Evolutionary conservation across 176 grass and related monocot genomes (phyloP), one percentile per base, ranked within the genome.

Genomic region (Carex littledalei): DNA sequence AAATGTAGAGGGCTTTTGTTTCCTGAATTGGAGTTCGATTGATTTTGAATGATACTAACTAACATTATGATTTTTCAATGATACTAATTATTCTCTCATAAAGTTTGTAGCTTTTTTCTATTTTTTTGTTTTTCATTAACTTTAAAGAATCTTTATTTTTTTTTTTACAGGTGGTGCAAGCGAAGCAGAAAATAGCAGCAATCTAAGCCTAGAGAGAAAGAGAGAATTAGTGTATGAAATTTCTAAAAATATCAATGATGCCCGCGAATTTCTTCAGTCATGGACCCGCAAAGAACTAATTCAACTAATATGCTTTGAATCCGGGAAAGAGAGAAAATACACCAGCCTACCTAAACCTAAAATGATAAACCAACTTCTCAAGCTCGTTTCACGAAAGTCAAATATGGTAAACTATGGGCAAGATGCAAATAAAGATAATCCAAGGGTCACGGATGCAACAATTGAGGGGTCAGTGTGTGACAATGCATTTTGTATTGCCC

Each of bases 271-370:
- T 89, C 90, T 98, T 75, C 92, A 94, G 37, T 94, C 92, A 68
- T 98, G 95, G 95, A 93, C 85, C 68, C 90, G 92, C 11, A 88
- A 73, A 80, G 95, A 98, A 67, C 89, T 98, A 83, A 90, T 98
- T 72, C 84, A 98, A 84, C 84, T 98, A 72, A 90, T 98, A 32
- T 93, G 91, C 72, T 86, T 84, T 79, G 95, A 94, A 81, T 87
- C 94, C 73, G 95, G 95, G 61, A 98, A 93, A 73, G 95, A 98
- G 71, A 94, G 95, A 90, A 98, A 98, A 71, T 98, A 98, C 80
- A 91, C 91, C 22, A 88, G 94, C 69, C 89, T 91, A 78, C 76
- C 95, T 54, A 98, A 98, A 85, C 78, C 90, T 72, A 98, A 91
- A 88, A 98, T 98, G 95, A 98, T 98, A 76, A 90, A 89, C 16